phyloP scores from a whole-genome alignment of 768 basidiomycete genomes.

The Coprinopsis marcescibilis region DNA sequence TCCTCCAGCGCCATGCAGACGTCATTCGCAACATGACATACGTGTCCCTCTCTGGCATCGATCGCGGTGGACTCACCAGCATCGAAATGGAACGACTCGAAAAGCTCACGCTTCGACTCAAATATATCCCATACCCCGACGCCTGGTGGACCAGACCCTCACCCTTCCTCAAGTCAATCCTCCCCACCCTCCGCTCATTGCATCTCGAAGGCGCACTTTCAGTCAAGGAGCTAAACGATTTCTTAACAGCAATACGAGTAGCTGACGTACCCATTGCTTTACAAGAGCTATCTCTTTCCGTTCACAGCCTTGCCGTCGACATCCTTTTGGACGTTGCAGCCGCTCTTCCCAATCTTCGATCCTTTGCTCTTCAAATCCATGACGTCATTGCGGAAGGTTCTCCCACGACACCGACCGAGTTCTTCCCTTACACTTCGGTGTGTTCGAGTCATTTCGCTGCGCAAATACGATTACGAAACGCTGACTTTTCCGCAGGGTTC shows the following conservation, averaged over 20 bases:
- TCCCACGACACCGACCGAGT: constrained; percentile 11
- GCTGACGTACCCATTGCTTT: not conserved
- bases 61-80: constrained; percentile 5
- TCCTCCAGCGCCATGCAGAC: constrained; percentile 1
- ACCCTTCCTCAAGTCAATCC: constrained; percentile 6
- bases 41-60: constrained; percentile 2
- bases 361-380: constrained; percentile 3
- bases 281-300: constrained; percentile 4
- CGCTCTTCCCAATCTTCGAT: constrained; percentile 1
- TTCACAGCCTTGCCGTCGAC: not conserved
- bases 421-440: constrained; percentile 10
- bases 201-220: constrained; percentile 2
- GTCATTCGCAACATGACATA: constrained; percentile 7
- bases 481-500: not conserved
- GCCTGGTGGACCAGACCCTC: constrained; percentile 7
- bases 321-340: not conserved
- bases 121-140: constrained; percentile 3
- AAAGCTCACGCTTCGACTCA: constrained; percentile 7
- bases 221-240: not conserved
- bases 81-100: constrained; percentile 1
- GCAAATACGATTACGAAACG: not conserved
- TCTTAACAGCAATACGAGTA: not conserved
- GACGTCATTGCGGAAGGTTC: not conserved
- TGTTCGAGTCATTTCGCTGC: not conserved
- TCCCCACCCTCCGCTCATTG: not conserved